Base-by-base conservation (phyloP, 2,329 filamentous ascomycete genomes). In the Pseudopithomyces maydicus region DNA sequence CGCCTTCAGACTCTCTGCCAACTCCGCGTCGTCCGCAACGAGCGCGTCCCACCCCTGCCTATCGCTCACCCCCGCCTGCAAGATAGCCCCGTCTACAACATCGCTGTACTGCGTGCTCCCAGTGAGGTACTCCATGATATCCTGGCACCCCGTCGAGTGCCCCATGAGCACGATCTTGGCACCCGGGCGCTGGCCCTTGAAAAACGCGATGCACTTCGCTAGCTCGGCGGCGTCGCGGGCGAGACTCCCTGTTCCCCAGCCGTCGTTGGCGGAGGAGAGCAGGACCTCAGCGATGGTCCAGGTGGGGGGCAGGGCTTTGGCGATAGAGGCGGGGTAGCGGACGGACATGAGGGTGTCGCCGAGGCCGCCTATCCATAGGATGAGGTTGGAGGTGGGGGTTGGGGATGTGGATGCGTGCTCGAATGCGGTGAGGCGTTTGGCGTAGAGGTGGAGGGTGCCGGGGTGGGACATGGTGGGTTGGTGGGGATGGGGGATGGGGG, bases 21-120 rank as follows among this genome's bases (percentile, higher is more conserved):
- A 54, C 1, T 48, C 47, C 1, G 52, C 53, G 75, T 79, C 48
- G 73, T 49, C 41, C 74, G 48, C 68, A 58, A 51, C 64, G 54
- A 85, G 76, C 17, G 63, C 65, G 2, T 43, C 59, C 64, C 68
- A 71, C 0, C 82, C 84, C 71, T 96, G 89, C 29, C 91, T 83
- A 73, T 97, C 92, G 1, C 87, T 91, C 3, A 93, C 88, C 0
- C 90, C 88, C 0, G 89, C 91, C 73, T 96, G 92, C 53, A 97
- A 78, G 43, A 97, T 89, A 47, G 87, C 88, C 35, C 89, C 92
- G 57, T 95, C 86, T 1, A 96, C 77, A 78, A 0, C 85, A 83
- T 12, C 84, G 77, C 39, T 14, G 6, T 76, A 74, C 6, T 76
- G 58, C 43, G 77, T 68, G 29, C 59, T 67, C 43, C 67, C 69